phyloP scores from a whole-genome alignment of 2,329 filamentous ascomycete species.

The Alternaria sp. region DNA sequence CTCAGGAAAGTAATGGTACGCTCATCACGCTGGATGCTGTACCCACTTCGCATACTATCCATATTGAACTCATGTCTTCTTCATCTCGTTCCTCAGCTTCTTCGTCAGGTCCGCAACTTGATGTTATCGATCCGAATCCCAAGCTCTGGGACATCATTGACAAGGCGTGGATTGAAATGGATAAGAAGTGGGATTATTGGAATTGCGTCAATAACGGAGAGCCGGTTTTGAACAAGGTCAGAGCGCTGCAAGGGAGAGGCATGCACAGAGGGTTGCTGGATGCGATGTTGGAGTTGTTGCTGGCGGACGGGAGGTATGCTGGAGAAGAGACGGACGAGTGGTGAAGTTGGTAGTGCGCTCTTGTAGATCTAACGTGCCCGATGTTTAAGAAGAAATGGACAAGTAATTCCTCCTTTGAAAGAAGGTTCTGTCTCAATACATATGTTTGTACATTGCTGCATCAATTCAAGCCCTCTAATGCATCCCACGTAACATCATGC shows the following conservation, averaged over 20 bases:
- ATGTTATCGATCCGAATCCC: slow-evolving; percentile 44
- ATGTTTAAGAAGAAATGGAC: background rate
- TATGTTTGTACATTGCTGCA: background rate
- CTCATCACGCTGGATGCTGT: slow-evolving; percentile 36
- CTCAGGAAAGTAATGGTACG: slow-evolving; percentile 35
- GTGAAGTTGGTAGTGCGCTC: background rate
- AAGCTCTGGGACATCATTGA: slow-evolving; percentile 42
- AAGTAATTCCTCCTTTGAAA: background rate
- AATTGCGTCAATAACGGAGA: slow-evolving; percentile 39
- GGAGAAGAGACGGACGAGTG: slow-evolving; percentile 16
- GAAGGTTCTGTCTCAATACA: background rate
- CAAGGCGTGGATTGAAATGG: slow-evolving; percentile 39
- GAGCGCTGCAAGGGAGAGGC: slow-evolving; percentile 39
- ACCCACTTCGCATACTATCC: slow-evolving; percentile 32
- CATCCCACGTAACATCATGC: background rate
- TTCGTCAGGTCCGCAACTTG: slow-evolving; percentile 39
- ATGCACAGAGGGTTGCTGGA: slow-evolving; percentile 41
- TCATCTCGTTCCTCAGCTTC: slow-evolving; percentile 36
- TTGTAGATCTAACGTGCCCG: background rate
- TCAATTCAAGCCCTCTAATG: background rate
- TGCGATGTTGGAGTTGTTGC: slow-evolving; percentile 46
- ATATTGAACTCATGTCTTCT: slow-evolving; percentile 38
- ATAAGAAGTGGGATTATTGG: slow-evolving; percentile 47
- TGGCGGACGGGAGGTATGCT: slow-evolving; percentile 46
- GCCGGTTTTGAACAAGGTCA: slow-evolving; percentile 40